These are phyloP conservation scores for Nemophila menziesii DNA, from an alignment of 257 asterid genomes.

Conservation along the genomic window DNA sequence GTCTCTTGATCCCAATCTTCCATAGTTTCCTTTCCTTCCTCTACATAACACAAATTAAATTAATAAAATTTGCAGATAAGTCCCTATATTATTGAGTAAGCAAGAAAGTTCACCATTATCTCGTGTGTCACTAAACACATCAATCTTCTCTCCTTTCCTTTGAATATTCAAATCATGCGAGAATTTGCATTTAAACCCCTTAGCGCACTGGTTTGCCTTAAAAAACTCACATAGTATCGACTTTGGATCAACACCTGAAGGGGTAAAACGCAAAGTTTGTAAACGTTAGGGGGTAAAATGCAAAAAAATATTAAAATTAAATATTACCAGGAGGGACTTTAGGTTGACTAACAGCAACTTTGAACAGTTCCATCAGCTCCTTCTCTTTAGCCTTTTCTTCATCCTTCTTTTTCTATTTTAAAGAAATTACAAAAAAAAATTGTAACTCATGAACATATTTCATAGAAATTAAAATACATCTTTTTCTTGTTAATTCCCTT, in stretches of 20 bases:
- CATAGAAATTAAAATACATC: no score
- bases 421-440: neutral
- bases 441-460: neutral
- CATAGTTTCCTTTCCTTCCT: slow-evolving; percentile 46
- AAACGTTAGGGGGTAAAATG: no score
- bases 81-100: slow-evolving; percentile 3
- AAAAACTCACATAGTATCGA: slow-evolving; percentile 74
- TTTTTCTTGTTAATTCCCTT: no score
- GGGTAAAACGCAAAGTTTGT: neutral
- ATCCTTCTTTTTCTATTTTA: slow-evolving; percentile 84
- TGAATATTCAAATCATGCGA: slow-evolving; percentile 91
- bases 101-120: slow-evolving; percentile 32
- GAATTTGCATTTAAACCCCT: slow-evolving; percentile 94
- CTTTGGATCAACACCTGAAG: slow-evolving; percentile 87
- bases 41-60: no score
- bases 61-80: neutral
- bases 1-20: slow-evolving; percentile 95
- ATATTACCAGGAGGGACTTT: slow-evolving; percentile 95
- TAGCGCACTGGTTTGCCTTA: slow-evolving; percentile 79
- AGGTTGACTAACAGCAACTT: slow-evolving; percentile 86
- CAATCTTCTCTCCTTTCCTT: slow-evolving; percentile 94
- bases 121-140: slow-evolving; percentile 69
- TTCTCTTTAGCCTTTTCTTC: slow-evolving; percentile 86
- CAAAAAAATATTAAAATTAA: no score
- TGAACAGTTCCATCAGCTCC: slow-evolving; percentile 78